Base-by-base conservation (phyloP, 169 alveolate species). In the Ichthyophthirius multifiliis region DNA sequence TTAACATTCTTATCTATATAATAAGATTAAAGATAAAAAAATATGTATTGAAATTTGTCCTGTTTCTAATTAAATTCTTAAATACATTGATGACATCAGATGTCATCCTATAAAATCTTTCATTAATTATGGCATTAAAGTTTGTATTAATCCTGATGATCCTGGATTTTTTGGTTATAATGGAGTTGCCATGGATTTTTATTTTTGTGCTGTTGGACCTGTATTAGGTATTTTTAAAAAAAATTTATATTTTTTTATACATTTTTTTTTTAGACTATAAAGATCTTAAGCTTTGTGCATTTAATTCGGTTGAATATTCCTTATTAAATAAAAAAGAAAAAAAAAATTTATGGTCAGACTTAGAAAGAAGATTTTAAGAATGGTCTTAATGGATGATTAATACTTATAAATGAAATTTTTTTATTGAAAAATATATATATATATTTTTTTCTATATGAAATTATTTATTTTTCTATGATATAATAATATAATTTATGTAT, bases 1-100 rank as follows among this genome's bases (percentile, higher is more conserved):
- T 35, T n/a, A 48, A 39, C 90, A 88, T 77, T 89, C 93, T 7
- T 46, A 63, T 32, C 63, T 88, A 20, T 16, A 37, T 43, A 83
- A 88, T 15, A 48, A 78, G 16, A 62, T 82, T 46, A 83, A 76
- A 44, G 64, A 74, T 10, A n/a, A 80, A 35, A 43, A 80, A 4
- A 65, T 87, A n/a, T 77, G 92, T 39, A n/a, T 87, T 37, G 92
- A 87, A 71, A 43, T 75, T 27, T 87, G 92, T 44, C 92, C 92
- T 16, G 45, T 79, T 5, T 46, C 82, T 27, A 87, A 87, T 75
- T 35, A 47, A 46, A 55, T 87, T 0, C 44, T 87, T 16, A 85
- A 88, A n/a, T 87, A 87, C 48, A 41, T 48, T 0, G n/a, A 35
- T 6, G 92, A 87, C 47, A 67, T 87, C 20, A 87, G 89, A 79